Base-by-base conservation (phyloP, 768 basidiomycete genomes). In the Tylopilus plumbeoviolaceoides region DNA sequence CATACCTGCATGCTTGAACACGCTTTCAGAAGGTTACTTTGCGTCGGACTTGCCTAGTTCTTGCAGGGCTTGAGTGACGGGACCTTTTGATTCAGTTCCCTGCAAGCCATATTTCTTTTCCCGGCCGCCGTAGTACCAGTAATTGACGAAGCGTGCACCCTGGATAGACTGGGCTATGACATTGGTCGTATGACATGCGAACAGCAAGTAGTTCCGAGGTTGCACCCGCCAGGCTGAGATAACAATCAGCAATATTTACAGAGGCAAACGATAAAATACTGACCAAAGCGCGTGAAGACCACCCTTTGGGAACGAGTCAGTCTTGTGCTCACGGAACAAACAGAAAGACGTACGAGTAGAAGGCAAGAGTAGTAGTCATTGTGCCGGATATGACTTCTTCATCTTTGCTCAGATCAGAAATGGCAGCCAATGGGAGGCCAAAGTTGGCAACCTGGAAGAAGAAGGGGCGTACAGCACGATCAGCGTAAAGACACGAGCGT, bases 281-380 rank as follows among this genome's bases (percentile, higher is more conserved):
- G 48, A 92, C 92, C 92, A 62, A 95, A 95, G 17, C 95, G 90
- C 88, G 94, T 95, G 76, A 98, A 98, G 56, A 97, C 91, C 74
- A 82, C 54, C 25, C 83, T 82, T 46, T 35, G 23, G 43, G 31
- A 27, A 44, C 38, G 31, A 35, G 35, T 60, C 48, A 58, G 55
- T 51, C 36, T 20, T 40, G 41, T 38, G 55, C 51, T 54, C 49
- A 51, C 31, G 27, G 20, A 20, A 40, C 46, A 55, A 41, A 43
- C 55, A 41, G 21, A 28, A 55, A 31, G 44, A 86, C 93, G 73
- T 66, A 98, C 95, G 95, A 98, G 72, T 99, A 99, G 53, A 76
- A 79, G 9, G 84, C 80, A 39, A 99, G 80, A 21, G 95, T 90
- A 42, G 90, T 83, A 2, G 93, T 95, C 95, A 99, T 99, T 31